Evolutionary conservation across 495 filamentous ascomycete species (phyloP).

Genomic region (Oleoguttula mirabilis): DNA sequence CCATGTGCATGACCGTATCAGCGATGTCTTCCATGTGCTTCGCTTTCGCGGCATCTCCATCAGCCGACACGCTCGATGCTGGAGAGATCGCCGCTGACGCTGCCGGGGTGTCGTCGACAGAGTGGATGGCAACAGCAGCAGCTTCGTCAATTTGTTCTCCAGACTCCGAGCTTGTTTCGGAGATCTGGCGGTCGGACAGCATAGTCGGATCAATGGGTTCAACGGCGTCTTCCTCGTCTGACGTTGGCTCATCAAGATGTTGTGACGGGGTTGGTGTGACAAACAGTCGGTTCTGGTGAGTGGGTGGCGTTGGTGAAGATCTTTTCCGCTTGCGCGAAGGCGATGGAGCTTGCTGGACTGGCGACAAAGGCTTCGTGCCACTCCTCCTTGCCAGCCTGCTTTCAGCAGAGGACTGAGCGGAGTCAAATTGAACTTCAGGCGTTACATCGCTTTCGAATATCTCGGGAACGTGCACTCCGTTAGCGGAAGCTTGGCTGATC

Average conservation of each 20-base stretch:
- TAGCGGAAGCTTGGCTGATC: slow-evolving; percentile 8
- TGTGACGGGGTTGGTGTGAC: too few species aligned
- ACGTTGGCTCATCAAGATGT: background rate
- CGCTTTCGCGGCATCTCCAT: background rate
- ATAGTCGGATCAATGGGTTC: slow-evolving; percentile 3
- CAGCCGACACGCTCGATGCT: slow-evolving; percentile 3
- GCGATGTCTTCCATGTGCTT: background rate
- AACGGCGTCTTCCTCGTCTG: slow-evolving; percentile 6
- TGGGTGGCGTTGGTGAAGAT: slow-evolving; percentile 4
- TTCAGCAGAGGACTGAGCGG: too few species aligned
- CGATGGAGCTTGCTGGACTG: slow-evolving; percentile 1
- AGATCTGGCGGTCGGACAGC: slow-evolving; percentile 13
- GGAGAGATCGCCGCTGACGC: background rate
- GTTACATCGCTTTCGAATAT: too few species aligned
- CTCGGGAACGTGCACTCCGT: too few species aligned
- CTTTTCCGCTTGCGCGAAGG: slow-evolving; percentile 14
- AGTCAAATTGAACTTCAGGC: too few species aligned
- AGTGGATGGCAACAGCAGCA: background rate
- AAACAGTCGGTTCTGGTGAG: too few species aligned
- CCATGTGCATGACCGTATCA: background rate
- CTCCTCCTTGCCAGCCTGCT: too few species aligned
- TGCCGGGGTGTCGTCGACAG: slow-evolving; percentile 4
- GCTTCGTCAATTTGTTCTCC: slow-evolving; percentile 2
- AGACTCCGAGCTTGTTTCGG: slow-evolving; percentile 1
- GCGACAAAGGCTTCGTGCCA: background rate